Base-by-base conservation (phyloP, 192 early-diverging fungal species). In the Backusella sp. region DNA sequence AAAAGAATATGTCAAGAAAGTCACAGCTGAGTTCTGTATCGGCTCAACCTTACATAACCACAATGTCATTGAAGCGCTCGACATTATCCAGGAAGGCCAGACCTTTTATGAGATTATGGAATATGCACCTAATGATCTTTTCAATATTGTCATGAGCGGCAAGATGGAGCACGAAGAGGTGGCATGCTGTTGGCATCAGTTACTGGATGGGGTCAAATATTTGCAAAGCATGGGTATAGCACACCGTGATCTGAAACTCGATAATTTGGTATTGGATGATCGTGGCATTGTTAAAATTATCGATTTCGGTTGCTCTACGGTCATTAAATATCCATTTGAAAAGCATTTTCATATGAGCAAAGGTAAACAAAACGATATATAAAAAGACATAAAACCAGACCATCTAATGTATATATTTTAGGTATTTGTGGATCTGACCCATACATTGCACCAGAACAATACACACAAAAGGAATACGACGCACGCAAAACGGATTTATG, bases 391-490 rank as follows among this genome's bases (percentile, higher is more conserved):
- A 3, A 32, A 32, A 3, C 3, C 32, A 32, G 32, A 32, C 32
- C 32, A 32, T 32, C 32, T 32, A 2, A 32, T 32, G 32, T 32
- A 32, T 32, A 32, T 32, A 32, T 32, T 72, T 28, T 73, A 78
- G 97, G 97, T 21, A 82, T 94, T 30, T 93, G 89, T 76, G 97
- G 97, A 21, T 94, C 93, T 14, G 97, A 96, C 56, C 97, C 97
- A 4, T 99, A 98, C 82, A 99, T 99, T 85, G 96, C 95, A 0
- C 97, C 97, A 28, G 97, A 98, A 80, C 86, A 89, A 14, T 92
- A 93, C 73, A 77, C 76, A 34, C 86, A 86, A 15, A 83, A 84
- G n/a, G 89, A 91, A 49, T 96, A 99, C 78, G 94, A 96, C 74
- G 89, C 92, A 21, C 91, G 94, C 69, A 76, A 84, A 19, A 91